phyloP scores from a whole-genome alignment of 129 eudicot genomes.

The Pseudognaphalium luteoalbum region DNA sequence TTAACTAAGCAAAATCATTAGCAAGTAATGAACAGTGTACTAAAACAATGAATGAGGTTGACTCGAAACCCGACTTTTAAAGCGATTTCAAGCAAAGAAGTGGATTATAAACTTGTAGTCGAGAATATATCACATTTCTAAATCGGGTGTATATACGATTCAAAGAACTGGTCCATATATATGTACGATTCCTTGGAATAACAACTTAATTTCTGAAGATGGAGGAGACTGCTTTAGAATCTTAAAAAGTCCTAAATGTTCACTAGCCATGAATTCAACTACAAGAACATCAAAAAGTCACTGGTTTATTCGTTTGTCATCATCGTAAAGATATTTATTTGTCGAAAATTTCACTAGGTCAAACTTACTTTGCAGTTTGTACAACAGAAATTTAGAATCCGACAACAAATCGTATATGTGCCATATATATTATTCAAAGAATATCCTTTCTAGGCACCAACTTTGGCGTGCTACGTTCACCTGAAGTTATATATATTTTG shows the following conservation, averaged over 20 bases:
- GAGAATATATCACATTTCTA: slow-evolving; percentile 13
- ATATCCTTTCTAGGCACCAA: slow-evolving; percentile 6
- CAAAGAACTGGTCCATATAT: slow-evolving; percentile 19
- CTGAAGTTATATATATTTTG: slow-evolving; percentile 8
- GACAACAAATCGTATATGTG: neutral
- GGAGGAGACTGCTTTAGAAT: slow-evolving; percentile 20
- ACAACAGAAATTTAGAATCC: slow-evolving; percentile 17
- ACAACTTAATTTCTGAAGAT: slow-evolving; percentile 1
- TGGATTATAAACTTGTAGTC: neutral
- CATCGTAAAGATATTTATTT: slow-evolving; percentile 18
- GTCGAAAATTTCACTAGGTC: slow-evolving; percentile 8
- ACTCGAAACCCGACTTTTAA: slow-evolving; percentile 12
- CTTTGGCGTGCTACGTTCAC: slow-evolving; percentile 14
- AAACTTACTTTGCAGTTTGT: slow-evolving; percentile 18
- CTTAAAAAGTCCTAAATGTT: slow-evolving; percentile 30
- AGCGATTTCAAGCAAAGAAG: neutral
- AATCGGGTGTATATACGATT: neutral
- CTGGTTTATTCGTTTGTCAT: slow-evolving; percentile 28
- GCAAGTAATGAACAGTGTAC: too few relatives aligned
- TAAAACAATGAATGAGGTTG: neutral
- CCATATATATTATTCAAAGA: neutral
- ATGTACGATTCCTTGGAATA: slow-evolving; percentile 21
- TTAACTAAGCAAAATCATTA: too few relatives aligned
- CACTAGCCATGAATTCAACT: slow-evolving; percentile 14
- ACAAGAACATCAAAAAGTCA: slow-evolving; percentile 21